Evolutionary conservation across 164 flowering plant genomes (phyloP).

Genomic region (Cinnamomum chago): DNA sequence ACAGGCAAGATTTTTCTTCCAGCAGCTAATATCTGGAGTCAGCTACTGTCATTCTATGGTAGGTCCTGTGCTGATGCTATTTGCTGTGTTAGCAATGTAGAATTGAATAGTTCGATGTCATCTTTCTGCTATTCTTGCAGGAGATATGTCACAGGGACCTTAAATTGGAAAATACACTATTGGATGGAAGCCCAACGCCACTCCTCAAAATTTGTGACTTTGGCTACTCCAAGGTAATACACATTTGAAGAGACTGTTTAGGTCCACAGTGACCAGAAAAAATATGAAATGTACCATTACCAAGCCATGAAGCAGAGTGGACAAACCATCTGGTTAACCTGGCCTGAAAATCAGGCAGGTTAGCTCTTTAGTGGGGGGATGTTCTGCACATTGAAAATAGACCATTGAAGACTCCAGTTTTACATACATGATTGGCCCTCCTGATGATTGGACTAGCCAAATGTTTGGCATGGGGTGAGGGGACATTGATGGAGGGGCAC

Average conservation of each 20-base stretch:
- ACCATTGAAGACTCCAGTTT: not conserved
- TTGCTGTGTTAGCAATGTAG: not conserved
- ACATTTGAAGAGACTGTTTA: not conserved
- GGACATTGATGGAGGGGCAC: no score
- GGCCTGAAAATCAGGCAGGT: no score
- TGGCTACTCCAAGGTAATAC: slow-evolving; percentile 29
- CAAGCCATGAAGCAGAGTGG: no score
- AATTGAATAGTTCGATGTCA: not conserved
- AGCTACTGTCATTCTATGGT: slow-evolving; percentile 27
- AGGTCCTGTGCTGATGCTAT: not conserved
- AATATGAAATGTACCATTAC: no score
- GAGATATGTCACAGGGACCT: slow-evolving; percentile 32
- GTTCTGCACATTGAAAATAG: no score
- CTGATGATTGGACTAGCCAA: no score
- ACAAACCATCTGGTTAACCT: not conserved
- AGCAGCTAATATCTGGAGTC: slow-evolving; percentile 24
- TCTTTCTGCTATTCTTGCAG: slow-evolving; percentile 6
- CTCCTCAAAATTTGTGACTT: slow-evolving; percentile 36
- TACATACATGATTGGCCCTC: no score
- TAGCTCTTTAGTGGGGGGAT: no score
- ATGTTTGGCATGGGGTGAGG: no score
- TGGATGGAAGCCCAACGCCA: slow-evolving; percentile 31
- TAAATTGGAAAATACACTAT: slow-evolving; percentile 30
- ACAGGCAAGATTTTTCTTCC: slow-evolving; percentile 64
- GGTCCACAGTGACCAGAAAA: no score